Percentiles rank a stretch among this genome's conserved stretches.
Conservation (phyloP, 2,329 filamentous ascomycete species). For the Aureobasidium namibiae region DNA sequence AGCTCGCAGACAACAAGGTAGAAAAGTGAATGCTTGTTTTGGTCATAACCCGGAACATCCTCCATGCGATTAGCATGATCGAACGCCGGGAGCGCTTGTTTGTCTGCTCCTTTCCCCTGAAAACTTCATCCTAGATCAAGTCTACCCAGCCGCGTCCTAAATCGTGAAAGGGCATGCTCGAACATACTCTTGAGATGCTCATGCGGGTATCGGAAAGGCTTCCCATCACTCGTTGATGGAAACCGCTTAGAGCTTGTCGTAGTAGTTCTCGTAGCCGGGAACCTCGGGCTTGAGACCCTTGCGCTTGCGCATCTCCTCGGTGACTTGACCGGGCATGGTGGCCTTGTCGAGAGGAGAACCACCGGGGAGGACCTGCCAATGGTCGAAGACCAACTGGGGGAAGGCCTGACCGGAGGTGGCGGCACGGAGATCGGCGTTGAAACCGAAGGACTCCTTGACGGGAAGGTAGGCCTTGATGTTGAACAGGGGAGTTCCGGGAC, state of each 20-base stretch:
- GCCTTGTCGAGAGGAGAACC: slow-evolving; percentile 80
- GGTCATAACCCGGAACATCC: background rate
- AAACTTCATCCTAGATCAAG: slow-evolving; percentile 10
- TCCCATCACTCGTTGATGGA: slow-evolving; percentile 10
- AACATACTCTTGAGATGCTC: slow-evolving; percentile 12
- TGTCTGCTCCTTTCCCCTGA: background rate
- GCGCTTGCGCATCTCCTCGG: slow-evolving; percentile 89
- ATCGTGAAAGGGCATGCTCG: slow-evolving; percentile 9
- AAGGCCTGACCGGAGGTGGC: slow-evolving; percentile 96
- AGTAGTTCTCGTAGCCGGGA: slow-evolving; percentile 94
- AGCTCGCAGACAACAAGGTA: slow-evolving; percentile 3
- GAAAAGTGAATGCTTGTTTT: slow-evolving; percentile 4
- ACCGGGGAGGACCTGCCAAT: slow-evolving; percentile 95
- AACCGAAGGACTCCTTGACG: slow-evolving; percentile 97
- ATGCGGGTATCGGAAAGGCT: slow-evolving; percentile 12
- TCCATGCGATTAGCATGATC: slow-evolving; percentile 13
- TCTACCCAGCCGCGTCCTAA: slow-evolving; percentile 11
- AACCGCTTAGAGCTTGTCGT: slow-evolving; percentile 85
- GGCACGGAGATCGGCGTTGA: slow-evolving; percentile 93
- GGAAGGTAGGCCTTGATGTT: slow-evolving; percentile 97
- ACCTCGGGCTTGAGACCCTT: slow-evolving; percentile 98
- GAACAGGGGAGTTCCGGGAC: slow-evolving; percentile 97
- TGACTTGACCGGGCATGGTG: slow-evolving; percentile 74
- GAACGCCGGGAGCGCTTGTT: background rate
- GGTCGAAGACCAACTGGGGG: slow-evolving; percentile 97